Evolutionary conservation across 1,284 basidiomycete species (phyloP), one percentile per base, ranked within the genome.

Genomic region (Xerocomus nothofagi): DNA sequence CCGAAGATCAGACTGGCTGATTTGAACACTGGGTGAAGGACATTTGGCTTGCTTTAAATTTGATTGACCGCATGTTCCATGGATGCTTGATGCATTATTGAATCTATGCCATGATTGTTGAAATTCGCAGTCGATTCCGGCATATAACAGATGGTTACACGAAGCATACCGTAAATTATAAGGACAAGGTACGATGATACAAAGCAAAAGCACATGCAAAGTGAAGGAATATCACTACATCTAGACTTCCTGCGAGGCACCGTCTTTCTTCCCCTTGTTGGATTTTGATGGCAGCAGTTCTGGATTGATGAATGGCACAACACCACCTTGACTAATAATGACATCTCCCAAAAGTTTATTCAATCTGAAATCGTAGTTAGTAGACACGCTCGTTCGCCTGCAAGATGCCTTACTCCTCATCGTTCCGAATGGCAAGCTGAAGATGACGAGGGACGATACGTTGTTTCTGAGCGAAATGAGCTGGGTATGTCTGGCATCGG

Each of bases 371-470:
- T 3, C 9, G n/a, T 6, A 20, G 49, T 43, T 6, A 59, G 23
- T 21, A 21, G 54, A 12, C 37, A 27, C 18, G 36, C 12, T 14
- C 17, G n/a, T 33, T 37, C 7, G n/a, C 11, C 10, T 38, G 26
- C 0, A 6, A 21, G 4, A 39, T 2, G 1, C 69, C 77, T 43
- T 51, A 83, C 86, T 91, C 88, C 59, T 86, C 84, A 60, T 91
- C 89, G 71, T 90, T 90, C 58, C 86, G 80, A 70, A 94, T 88
- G 50, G 91, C 91, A 46, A 93, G 81, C 68, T 91, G 88, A 37
- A 93, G 72, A 72, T 93, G 90, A 67, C 90, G 83, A 51, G 91
- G 91, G 24, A 88, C 84, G 64, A 93, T 84, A 77, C 88, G 86
- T 58, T 82, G 81, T 77, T 90, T 83, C 74, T 66, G 21, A 37